Evolutionary conservation across 768 basidiomycete genomes (phyloP), one percentile per base, ranked within the genome.

Genomic region (Kwoniella botswanensis): DNA sequence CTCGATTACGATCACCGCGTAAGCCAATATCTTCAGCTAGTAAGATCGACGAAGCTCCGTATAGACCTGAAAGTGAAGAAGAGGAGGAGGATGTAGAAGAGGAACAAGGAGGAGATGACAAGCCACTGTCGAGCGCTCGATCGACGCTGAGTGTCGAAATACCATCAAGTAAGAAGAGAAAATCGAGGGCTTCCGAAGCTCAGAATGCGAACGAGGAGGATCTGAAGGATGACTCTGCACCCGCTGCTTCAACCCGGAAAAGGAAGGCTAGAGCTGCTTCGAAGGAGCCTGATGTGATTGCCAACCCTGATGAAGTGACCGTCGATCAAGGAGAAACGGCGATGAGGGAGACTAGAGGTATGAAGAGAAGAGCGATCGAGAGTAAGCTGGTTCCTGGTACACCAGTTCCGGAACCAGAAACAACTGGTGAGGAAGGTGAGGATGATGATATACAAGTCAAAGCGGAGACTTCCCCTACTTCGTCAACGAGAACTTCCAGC

Each of bases 371-470:
- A 59, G 75, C 70, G 10, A 58, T 71, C 15, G 72, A 66, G 50
- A 67, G 42, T 22, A 67, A 71, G 15, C 63, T 65, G 9, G 52
- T 17, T 3, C 56, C 58, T 24, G 71, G 67, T 44, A 70, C 35
- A 43, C 61, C 73, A 35, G 50, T 53, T 2, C 58, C 63, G 2
- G 65, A 72, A 44, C 6, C 54, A 42, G 12, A n/a, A 13, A 56
- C 2, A 22, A 22, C 42, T 60, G 50, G n/a, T 17, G 67, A 71
- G 94, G 63, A 83, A 94, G 80, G 93, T 93, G 80, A 90, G 90
- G 7, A 35, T 35, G 4, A 35, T 35, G 10, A 93, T 92, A 74
- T 88, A 90, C 29, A 93, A 89, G 89, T 54, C 93, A 94, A 17
- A 93, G 94, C 79, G 43, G 63, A 60, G 22, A 70, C 13, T 42